Conservation (phyloP, 2,329 filamentous ascomycete genomes). For the Emergomyces africanus region DNA sequence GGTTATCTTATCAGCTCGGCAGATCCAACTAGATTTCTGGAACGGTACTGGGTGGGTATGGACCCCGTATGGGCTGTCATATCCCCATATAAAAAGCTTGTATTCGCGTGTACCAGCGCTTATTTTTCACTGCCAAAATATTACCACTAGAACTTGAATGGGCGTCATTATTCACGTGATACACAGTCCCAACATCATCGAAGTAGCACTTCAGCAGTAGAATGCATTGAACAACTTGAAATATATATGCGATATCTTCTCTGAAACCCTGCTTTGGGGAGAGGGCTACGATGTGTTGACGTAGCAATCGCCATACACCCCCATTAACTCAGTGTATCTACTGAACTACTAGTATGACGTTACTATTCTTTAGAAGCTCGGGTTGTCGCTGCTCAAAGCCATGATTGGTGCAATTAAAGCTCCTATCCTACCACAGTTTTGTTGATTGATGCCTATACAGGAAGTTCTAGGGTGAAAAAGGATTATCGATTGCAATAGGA, state of each 20-base stretch:
- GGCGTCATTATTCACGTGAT: no score
- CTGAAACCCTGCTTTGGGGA: not conserved
- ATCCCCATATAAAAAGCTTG: not conserved
- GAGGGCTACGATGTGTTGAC: not conserved
- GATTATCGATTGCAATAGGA: not conserved
- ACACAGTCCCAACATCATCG: no score
- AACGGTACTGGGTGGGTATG: no score
- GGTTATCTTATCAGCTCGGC: not conserved
- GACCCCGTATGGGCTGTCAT: not conserved
- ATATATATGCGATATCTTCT: not conserved
- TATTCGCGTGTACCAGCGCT: not conserved
- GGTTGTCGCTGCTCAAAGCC: not conserved
- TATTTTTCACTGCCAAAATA: not conserved
- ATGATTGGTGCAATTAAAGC: not conserved
- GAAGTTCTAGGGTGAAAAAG: not conserved
- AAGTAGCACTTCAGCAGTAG: no score
- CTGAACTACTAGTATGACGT: no score
- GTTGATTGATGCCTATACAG: not conserved
- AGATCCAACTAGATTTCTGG: no score
- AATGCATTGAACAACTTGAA: no score
- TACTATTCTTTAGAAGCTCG: not conserved
- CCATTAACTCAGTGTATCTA: not conserved
- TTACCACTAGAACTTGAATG: no score
- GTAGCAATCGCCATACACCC: not conserved
- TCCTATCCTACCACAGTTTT: not conserved